phyloP scores from a whole-genome alignment of 2,329 filamentous ascomycete species.

The Ciborinia camelliae region DNA sequence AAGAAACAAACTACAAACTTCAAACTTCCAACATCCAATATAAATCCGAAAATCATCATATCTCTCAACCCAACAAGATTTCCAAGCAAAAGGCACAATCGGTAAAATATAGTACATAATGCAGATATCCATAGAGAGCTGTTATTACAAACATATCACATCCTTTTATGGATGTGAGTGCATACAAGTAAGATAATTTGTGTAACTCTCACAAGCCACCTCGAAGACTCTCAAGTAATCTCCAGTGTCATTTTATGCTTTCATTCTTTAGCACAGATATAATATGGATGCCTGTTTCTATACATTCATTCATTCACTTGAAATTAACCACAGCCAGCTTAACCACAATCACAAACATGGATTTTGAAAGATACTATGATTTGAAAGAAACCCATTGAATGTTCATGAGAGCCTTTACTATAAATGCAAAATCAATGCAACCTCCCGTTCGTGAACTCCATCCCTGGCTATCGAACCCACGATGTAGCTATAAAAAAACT shows the following conservation, averaged over 20 bases:
- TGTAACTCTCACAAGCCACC: background rate
- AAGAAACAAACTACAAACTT: background rate
- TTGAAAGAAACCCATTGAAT: background rate
- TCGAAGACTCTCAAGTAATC: background rate
- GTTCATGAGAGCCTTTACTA: background rate
- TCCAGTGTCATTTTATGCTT: background rate
- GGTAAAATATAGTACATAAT: background rate
- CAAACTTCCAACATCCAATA: background rate
- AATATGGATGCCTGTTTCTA: background rate
- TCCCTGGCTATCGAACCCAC: background rate
- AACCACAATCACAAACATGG: background rate
- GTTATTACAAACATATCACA: background rate
- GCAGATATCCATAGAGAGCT: background rate
- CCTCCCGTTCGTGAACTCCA: background rate
- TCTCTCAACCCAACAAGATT: background rate
- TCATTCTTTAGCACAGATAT: background rate
- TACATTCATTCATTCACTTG: background rate
- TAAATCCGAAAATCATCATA: background rate
- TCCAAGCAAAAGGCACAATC: background rate
- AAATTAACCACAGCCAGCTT: background rate
- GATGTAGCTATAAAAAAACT: background rate
- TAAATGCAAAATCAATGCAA: slow-evolving; percentile 11
- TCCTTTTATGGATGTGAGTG: background rate
- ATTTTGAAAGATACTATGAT: background rate
- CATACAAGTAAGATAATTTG: background rate